Percentiles rank a stretch among this genome's conserved stretches.
Evolutionary conservation across 495 filamentous ascomycete species (phyloP).

Genomic region (Annulohypoxylon moriforme): DNA sequence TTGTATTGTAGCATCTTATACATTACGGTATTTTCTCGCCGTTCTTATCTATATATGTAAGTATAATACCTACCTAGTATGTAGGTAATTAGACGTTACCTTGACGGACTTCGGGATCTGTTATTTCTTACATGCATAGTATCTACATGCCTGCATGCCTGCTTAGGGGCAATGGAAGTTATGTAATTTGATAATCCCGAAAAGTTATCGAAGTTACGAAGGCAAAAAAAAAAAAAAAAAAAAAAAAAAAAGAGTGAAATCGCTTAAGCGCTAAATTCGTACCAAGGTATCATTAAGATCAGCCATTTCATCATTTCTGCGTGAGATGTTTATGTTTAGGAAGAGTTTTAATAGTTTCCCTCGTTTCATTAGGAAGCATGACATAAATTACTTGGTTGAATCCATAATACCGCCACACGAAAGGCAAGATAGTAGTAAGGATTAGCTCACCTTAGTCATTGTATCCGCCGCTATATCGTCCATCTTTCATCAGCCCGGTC

Average conservation of each 20-base stretch:
- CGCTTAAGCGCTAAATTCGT: background rate
- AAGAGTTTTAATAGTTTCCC: background rate
- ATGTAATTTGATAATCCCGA: background rate
- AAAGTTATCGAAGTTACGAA: background rate
- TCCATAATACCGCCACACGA: constrained; percentile 6
- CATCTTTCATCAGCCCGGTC: background rate
- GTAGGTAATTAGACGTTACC: constrained; percentile 1
- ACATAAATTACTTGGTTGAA: background rate
- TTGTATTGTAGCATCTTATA: no score
- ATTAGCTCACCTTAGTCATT: background rate
- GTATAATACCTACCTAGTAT: background rate
- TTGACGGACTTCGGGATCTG: constrained; percentile 22
- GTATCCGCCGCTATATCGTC: background rate
- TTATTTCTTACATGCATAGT: background rate
- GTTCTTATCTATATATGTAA: background rate
- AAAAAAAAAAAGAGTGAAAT: constrained; percentile 9
- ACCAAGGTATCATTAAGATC: constrained; percentile 15
- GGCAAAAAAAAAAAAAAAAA: no score
- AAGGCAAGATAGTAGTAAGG: background rate
- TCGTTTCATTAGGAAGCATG: background rate
- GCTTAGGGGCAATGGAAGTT: background rate
- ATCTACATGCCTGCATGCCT: no score
- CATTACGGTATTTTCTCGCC: background rate
- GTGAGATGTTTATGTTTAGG: constrained; percentile 5
- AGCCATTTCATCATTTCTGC: constrained; percentile 24